These are phyloP conservation scores for Pilasporangium apinafurcum DNA, from an alignment of 352 stramenopile genomes.

Conservation along the genomic window DNA sequence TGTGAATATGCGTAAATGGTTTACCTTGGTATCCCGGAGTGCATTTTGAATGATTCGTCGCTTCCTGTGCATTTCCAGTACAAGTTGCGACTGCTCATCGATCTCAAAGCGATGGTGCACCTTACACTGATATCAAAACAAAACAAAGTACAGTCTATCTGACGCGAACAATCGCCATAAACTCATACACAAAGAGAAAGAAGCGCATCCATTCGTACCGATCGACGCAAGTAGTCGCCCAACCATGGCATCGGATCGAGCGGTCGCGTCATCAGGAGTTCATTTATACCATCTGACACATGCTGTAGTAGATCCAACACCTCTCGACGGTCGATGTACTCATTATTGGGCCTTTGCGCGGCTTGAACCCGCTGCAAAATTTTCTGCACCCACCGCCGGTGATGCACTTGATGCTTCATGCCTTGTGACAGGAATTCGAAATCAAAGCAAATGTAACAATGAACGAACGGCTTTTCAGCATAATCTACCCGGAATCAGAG, in stretches of 20 bases:
- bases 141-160: too few species aligned
- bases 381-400: constrained; percentile 15
- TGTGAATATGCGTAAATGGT: neutral
- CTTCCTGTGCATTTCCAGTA: constrained; percentile 70
- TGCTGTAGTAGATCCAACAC: constrained; percentile 40
- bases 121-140: constrained; percentile 34
- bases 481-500: too few species aligned
- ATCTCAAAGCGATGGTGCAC: constrained; percentile 39
- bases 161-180: too few species aligned
- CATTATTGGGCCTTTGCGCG: constrained; percentile 27
- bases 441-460: too few species aligned
- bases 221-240: constrained; percentile 48
- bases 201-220: constrained; percentile 9
- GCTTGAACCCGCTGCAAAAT: constrained; percentile 16
- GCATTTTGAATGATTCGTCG: constrained; percentile 50
- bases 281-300: constrained; percentile 34
- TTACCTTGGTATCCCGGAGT: constrained; percentile 37
- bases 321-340: constrained; percentile 19
- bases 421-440: too few species aligned
- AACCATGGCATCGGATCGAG: constrained; percentile 44
- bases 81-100: constrained; percentile 26
- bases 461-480: too few species aligned
- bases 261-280: constrained; percentile 41
- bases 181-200: neutral
- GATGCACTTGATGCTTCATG: constrained; percentile 4